Base-by-base conservation (phyloP, 805 yeast species). In the Metschnikowia shivogae region DNA sequence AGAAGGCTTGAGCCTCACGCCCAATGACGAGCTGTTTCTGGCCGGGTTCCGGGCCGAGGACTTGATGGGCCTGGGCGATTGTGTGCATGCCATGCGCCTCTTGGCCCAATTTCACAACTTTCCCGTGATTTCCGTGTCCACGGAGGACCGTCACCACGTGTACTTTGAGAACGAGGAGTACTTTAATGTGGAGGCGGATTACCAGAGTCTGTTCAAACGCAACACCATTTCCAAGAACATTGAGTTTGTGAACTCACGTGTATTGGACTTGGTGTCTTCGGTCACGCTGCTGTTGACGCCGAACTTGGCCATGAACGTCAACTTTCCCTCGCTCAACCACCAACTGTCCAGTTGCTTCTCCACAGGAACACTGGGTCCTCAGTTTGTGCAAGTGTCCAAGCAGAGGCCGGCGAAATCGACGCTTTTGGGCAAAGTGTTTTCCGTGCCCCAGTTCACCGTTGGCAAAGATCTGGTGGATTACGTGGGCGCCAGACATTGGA, bases 161-260 rank as follows among this genome's bases (percentile, higher is more conserved):
- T 68, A 68, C 49, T 68, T 56, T 52, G 63, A 65, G 44, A 63
- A 68, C 47, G 70, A 66, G 44, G 52, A 46, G n/a, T 50, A 42
- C 36, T 63, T 64, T 49, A 49, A 56, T 28, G 52, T 58, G 30
- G 47, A 50, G 31, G 38, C 46, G 3, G 3, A 12, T 9, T 40
- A 46, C 42, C 11, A 20, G 7, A 12, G 24, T 6, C 12, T 38
- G 37, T 46, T 53, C 32, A 59, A 53, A 41, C 54, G 47, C 33
- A 63, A 63, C 50, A 44, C 50, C 26, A 53, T 63, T 14, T 45
- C 52, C 14, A 50, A 55, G 26, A 64, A 60, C 45, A 46, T 61
- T 24, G 42, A 48, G 32, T 63, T 57, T 40, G 51, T 66, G 34
- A 66, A 64, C 46, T n/a, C 28, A 6, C 57, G 56, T 27, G 47